These are phyloP conservation scores for Edaphochlamys debaryana DNA, from an alignment of 139 green algal species.

Conservation along the genomic window DNA sequence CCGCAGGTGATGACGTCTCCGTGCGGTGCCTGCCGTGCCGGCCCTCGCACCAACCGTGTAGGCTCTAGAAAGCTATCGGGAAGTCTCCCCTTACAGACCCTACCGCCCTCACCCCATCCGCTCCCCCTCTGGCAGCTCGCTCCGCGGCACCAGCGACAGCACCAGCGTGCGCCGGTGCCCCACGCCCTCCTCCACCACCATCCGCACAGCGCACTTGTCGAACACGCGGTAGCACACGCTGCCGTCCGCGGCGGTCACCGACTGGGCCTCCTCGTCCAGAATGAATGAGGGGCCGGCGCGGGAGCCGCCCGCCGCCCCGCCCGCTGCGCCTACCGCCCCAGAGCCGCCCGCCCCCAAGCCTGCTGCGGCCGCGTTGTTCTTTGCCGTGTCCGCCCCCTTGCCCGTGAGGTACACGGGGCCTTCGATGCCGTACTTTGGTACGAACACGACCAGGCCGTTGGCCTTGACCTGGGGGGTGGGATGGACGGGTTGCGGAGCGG, in stretches of 20 bases:
- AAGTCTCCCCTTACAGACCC: too few species aligned
- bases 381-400: conserved; percentile 44
- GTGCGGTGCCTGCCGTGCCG: too few species aligned
- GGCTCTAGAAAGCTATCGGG: too few species aligned
- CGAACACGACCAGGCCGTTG: conserved; percentile 95
- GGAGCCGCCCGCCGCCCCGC: background rate
- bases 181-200: conserved; percentile 73
- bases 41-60: too few species aligned
- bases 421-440: conserved; percentile 98
- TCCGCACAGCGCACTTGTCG: conserved; percentile 79
- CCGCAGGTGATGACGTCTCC: too few species aligned
- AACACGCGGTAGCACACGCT: conserved; percentile 71
- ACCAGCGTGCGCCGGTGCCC: conserved; percentile 68
- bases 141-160: conserved; percentile 61
- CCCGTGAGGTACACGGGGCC: conserved; percentile 80
- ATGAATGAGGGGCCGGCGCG: conserved; percentile 7
- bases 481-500: too few species aligned
- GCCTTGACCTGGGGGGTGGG: conserved; percentile 71
- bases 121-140: conserved; percentile 57
- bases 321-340: background rate
- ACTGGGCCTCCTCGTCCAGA: conserved; percentile 81
- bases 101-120: conserved; percentile 55
- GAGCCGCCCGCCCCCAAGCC: background rate
- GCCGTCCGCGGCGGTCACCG: conserved; percentile 57
- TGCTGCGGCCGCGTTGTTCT: conserved; percentile 31